Percentiles rank a stretch among this genome's conserved stretches.
Conservation (phyloP, 768 basidiomycete genomes). For the Dioszegia hungarica region DNA sequence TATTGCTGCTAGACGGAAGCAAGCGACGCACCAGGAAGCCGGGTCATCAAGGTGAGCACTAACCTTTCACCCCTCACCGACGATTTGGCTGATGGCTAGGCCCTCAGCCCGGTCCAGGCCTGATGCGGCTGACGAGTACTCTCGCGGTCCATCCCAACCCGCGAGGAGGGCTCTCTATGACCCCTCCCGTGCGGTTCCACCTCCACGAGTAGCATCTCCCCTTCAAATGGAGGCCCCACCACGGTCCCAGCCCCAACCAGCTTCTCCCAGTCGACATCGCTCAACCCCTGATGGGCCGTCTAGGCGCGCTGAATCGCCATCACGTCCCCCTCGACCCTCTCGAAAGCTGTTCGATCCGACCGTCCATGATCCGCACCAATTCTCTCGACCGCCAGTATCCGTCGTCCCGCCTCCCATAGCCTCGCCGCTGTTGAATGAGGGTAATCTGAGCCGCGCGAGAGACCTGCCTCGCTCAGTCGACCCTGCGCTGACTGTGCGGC, state of each 20-base stretch:
- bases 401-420: conserved; percentile 3
- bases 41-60: conserved; percentile 18
- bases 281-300: neutral
- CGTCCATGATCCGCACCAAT: conserved; percentile 85
- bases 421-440: neutral
- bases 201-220: conserved; percentile 1
- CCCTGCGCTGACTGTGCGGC: neutral
- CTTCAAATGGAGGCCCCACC: neutral
- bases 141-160: conserved; percentile 7
- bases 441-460: too few species aligned
- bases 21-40: conserved; percentile 53
- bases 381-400: conserved; percentile 52
- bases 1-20: conserved; percentile 63
- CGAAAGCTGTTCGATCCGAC: conserved; percentile 61
- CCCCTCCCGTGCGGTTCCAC: conserved; percentile 6
- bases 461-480: too few species aligned
- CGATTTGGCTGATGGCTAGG: neutral
- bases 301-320: conserved; percentile 3
- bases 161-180: conserved; percentile 13
- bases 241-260: neutral
- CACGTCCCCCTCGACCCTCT: neutral
- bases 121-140: conserved; percentile 11
- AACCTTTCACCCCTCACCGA: neutral
- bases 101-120: neutral
- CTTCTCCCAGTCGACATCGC: neutral